Evolutionary conservation across 495 filamentous ascomycete genomes (phyloP).

Genomic region (Aspergillus bertholletiae): DNA sequence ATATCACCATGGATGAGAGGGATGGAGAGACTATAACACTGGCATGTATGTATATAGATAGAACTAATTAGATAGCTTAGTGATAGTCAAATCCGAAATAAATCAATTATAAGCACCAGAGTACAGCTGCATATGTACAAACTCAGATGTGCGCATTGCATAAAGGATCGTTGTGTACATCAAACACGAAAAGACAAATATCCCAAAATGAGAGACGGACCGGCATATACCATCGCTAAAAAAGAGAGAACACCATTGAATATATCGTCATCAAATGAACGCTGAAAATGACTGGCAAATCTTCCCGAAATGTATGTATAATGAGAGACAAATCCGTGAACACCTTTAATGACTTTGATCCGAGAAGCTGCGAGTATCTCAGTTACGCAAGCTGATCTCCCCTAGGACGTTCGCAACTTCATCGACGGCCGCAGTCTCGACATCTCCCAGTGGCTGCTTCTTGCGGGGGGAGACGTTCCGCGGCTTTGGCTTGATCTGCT

Average conservation of each 20-base stretch:
- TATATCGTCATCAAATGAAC: neutral
- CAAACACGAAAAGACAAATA: neutral
- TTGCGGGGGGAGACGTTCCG: constrained; percentile 54
- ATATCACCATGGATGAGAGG: too few relatives aligned
- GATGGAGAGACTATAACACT: neutral
- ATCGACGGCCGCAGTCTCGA: neutral
- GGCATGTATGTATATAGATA: constrained; percentile 3
- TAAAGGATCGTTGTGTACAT: neutral
- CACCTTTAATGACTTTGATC: too few relatives aligned
- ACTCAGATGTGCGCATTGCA: neutral
- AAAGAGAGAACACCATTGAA: neutral
- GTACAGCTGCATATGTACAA: neutral
- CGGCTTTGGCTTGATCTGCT: constrained; percentile 78
- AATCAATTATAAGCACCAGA: neutral
- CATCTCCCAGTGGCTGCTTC: constrained; percentile 27
- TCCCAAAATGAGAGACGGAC: neutral
- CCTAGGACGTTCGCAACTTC: constrained; percentile 12
- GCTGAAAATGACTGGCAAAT: neutral
- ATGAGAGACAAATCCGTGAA: neutral
- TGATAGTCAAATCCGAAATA: neutral
- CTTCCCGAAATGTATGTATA: constrained; percentile 1
- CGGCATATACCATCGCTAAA: neutral
- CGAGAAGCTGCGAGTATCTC: neutral
- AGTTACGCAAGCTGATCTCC: constrained; percentile 8
- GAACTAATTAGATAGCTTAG: neutral